phyloP scores from a whole-genome alignment of 345 rosid genomes.

The Eutrema japonicum region DNA sequence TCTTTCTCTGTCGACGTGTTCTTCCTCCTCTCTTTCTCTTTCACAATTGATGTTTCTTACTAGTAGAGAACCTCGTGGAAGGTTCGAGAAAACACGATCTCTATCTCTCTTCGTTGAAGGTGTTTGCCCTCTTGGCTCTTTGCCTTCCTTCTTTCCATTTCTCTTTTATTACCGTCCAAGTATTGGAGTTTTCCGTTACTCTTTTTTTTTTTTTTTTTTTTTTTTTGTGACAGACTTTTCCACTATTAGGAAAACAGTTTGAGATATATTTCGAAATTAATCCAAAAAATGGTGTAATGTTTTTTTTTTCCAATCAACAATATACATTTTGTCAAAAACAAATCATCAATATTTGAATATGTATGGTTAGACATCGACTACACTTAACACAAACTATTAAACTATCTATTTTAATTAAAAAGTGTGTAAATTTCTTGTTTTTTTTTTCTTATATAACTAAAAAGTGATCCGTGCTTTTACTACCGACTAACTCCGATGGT shows the following conservation, averaged over 20 bases:
- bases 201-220: not conserved
- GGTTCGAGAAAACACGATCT: constrained; percentile 40
- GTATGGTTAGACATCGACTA: no score
- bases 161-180: not conserved
- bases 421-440: no score
- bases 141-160: constrained; percentile 10
- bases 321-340: no score
- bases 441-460: no score
- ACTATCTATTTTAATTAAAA: no score
- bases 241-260: not conserved
- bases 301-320: no score
- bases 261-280: no score
- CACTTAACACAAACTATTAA: no score
- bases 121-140: constrained; percentile 15
- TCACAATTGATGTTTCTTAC: not conserved
- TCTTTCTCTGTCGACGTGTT: not conserved
- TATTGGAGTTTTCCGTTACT: not conserved
- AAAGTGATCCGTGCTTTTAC: no score
- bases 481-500: no score
- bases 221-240: not conserved
- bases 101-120: constrained; percentile 26
- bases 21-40: constrained; percentile 16
- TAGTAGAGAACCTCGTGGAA: constrained; percentile 29
- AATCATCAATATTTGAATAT: no score
- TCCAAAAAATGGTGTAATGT: no score